Evolutionary conservation across 257 asterid species (phyloP), one percentile per base, ranked within the genome.

Genomic region (Solanum arcanum): DNA sequence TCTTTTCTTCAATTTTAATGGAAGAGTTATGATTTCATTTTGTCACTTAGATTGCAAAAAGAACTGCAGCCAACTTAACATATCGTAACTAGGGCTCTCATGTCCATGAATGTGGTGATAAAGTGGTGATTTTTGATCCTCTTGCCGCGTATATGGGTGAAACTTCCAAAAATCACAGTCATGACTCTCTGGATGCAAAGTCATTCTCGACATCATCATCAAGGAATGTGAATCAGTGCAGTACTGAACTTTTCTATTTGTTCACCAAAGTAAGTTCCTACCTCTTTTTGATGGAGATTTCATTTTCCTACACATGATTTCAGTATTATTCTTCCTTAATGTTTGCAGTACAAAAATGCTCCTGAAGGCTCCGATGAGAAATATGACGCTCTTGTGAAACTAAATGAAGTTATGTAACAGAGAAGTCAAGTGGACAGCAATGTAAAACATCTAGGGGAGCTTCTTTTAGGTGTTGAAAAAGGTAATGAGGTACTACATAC

Each of bases 181-280:
- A 62, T 62, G 15, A 59, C 41, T 77, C 62, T 44, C 3, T 3
- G 68, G 25, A 80, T 86, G 94, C 85, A 96, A 98, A 70, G 94
- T 94, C 72, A 96, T 86, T 91, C 46, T 56, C 33, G n/a, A 94
- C 89, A 87, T 86, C 95, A 87, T 86, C 37, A 8, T 68, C 94
- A 66, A 90, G 89, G 89, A 91, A 90, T 72, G 92, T 95, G 86
- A 92, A 95, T 87, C 99, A 96, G 89, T 94, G 95, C 0, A 98
- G 94, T 86, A 95, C 99, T 85, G 99, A 96, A 91, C 94, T 95
- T 47, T 82, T 96, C 84, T 96, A 96, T 85, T 95, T 93, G 86
- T 91, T 98, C 98, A 94, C 95, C 86, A 96, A 96, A 98, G 99
- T 96, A 70, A 2, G 68, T 47, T 80, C 8, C 29, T 18, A 29